Evolutionary conservation across 2,329 filamentous ascomycete species (phyloP).

Genomic region (Penicillium sp.): DNA sequence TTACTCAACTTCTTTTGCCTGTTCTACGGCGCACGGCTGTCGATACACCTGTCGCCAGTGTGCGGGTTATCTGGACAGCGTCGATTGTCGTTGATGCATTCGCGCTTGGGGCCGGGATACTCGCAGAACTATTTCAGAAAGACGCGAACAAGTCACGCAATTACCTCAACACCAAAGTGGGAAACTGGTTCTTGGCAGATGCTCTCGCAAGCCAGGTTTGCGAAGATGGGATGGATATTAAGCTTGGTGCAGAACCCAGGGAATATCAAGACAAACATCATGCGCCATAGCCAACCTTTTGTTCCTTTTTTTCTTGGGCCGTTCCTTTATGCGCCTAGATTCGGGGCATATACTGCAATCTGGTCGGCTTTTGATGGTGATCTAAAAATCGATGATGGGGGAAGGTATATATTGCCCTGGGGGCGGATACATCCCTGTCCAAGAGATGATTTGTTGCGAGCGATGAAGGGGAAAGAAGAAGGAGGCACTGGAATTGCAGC

Average conservation of each 20-base stretch:
- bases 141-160: constrained; percentile 1
- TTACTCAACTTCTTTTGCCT: constrained; percentile 36
- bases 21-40: constrained; percentile 1
- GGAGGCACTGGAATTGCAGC: constrained; percentile 1
- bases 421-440: constrained; percentile 6
- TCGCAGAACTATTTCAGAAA: background rate
- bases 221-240: constrained; percentile 2
- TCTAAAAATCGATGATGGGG: constrained; percentile 4
- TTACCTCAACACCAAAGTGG: constrained; percentile 10
- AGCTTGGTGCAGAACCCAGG: constrained; percentile 13
- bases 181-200: constrained; percentile 11
- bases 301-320: constrained; percentile 3
- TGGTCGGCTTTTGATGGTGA: constrained; percentile 9
- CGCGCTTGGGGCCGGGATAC: background rate
- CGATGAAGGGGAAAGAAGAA: constrained; percentile 3
- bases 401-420: constrained; percentile 9
- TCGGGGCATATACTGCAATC: constrained; percentile 8
- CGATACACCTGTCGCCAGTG: background rate
- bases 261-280: constrained; percentile 1
- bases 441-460: constrained; percentile 4
- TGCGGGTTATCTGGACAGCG: constrained; percentile 10
- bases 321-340: constrained; percentile 1
- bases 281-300: constrained; percentile 6
- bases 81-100: constrained; percentile 8
- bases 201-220: background rate